phyloP scores from a whole-genome alignment of 208 protist genomes.

The Leishmania guyanensis region DNA sequence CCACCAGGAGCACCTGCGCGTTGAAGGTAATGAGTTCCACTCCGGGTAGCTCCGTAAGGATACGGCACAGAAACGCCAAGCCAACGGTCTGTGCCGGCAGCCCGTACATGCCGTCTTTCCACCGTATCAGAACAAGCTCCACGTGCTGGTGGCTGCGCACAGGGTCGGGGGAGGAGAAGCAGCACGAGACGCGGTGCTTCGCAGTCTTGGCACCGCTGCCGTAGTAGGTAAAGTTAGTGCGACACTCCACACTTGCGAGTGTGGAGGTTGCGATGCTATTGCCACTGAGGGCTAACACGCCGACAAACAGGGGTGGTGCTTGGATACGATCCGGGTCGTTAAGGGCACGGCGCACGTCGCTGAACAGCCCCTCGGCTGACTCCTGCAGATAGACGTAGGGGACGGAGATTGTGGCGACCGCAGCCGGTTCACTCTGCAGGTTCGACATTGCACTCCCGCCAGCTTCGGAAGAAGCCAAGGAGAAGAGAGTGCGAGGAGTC shows the following conservation, averaged over 20 bases:
- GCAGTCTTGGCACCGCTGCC: constrained; percentile 20
- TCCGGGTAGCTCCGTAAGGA: constrained; percentile 68
- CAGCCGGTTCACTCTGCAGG: constrained; percentile 16
- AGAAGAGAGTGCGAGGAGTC: constrained; percentile 49
- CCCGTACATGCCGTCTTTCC: constrained; percentile 77
- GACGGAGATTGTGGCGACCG: constrained; percentile 23
- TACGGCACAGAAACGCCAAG: constrained; percentile 60
- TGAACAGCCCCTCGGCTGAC: constrained; percentile 46
- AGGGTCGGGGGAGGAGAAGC: constrained; percentile 32
- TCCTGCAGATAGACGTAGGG: constrained; percentile 43
- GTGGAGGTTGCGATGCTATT: not conserved
- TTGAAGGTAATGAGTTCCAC: constrained; percentile 91
- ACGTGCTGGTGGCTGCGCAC: constrained; percentile 44
- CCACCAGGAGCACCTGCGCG: constrained; percentile 67
- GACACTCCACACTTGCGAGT: constrained; percentile 14
- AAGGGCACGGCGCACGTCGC: constrained; percentile 48
- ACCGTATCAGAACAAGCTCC: constrained; percentile 58
- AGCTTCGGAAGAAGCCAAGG: constrained; percentile 22
- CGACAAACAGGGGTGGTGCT: constrained; percentile 79
- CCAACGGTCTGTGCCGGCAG: constrained; percentile 43
- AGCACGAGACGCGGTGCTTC: constrained; percentile 27
- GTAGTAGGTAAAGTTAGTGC: constrained; percentile 36
- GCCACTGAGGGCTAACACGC: constrained; percentile 29
- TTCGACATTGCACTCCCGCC: constrained; percentile 3
- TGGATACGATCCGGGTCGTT: constrained; percentile 86